Evolutionary conservation across 495 filamentous ascomycete species (phyloP).

Genomic region (Talaromyces trachyspermus): DNA sequence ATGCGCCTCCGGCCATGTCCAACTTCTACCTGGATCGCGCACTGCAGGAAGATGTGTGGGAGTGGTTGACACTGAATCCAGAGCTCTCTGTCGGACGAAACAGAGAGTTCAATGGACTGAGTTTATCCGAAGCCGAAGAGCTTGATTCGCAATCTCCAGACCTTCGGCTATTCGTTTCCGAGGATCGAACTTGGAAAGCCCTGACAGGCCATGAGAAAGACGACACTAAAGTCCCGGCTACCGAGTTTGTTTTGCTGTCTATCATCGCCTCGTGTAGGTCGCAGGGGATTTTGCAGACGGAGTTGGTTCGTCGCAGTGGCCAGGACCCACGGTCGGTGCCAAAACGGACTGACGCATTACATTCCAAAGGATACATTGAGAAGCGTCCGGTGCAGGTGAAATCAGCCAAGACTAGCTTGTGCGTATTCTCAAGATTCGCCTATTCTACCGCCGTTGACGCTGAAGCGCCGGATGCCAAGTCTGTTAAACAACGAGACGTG

Average conservation of each 20-base stretch:
- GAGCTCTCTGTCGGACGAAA: constrained; percentile 44
- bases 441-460: constrained; percentile 19
- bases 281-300: constrained; percentile 70
- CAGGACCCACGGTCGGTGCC: constrained; percentile 90
- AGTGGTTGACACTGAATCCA: constrained; percentile 45
- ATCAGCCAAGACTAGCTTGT: constrained; percentile 58
- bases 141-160: constrained; percentile 1
- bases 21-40: constrained; percentile 36
- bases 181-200: constrained; percentile 66
- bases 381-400: constrained; percentile 64
- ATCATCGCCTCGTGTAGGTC: constrained; percentile 68
- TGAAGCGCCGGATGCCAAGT: constrained; percentile 11
- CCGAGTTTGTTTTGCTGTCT: constrained; percentile 69
- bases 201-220: constrained; percentile 76
- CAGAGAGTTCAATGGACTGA: constrained; percentile 34
- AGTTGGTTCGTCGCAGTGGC: constrained; percentile 64
- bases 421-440: constrained; percentile 53
- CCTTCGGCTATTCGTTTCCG: constrained; percentile 50
- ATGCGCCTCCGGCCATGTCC: not conserved
- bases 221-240: constrained; percentile 52
- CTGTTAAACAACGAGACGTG: constrained; percentile 11
- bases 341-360: constrained; percentile 66
- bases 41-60: constrained; percentile 49
- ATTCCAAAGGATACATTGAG: constrained; percentile 73
- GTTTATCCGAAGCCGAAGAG: constrained; percentile 38